These are phyloP conservation scores for Hypoxylon sp. DNA, from an alignment of 2,329 filamentous ascomycete genomes.

Conservation along the genomic window DNA sequence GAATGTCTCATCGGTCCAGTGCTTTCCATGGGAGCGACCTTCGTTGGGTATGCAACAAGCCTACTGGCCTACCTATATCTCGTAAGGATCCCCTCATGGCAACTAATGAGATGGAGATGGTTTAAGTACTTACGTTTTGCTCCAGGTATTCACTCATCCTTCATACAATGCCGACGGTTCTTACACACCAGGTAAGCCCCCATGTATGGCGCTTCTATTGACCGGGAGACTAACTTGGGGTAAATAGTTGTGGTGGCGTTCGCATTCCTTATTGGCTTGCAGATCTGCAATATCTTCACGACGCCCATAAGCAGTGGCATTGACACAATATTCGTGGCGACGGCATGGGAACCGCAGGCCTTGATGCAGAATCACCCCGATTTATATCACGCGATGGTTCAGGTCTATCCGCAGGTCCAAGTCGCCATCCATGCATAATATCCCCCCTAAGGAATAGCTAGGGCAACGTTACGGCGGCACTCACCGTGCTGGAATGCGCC, in stretches of 20 bases:
- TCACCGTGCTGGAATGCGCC: background rate
- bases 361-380: slow-evolving; percentile 86
- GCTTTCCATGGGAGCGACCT: slow-evolving; percentile 69
- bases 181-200: slow-evolving; percentile 50
- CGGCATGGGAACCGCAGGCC: slow-evolving; percentile 78
- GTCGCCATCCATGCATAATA: slow-evolving; percentile 77
- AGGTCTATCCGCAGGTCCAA: slow-evolving; percentile 87
- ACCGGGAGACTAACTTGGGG: slow-evolving; percentile 8
- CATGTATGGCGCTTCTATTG: background rate
- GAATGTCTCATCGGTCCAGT: slow-evolving; percentile 86
- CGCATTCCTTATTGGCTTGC: slow-evolving; percentile 88
- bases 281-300: slow-evolving; percentile 91
- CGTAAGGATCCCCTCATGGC: slow-evolving; percentile 78
- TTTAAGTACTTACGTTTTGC: slow-evolving; percentile 12
- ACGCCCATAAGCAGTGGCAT: slow-evolving; percentile 90
- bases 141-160: slow-evolving; percentile 49
- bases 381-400: slow-evolving; percentile 82
- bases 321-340: slow-evolving; percentile 90
- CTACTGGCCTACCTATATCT: slow-evolving; percentile 91
- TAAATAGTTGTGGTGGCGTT: slow-evolving; percentile 52
- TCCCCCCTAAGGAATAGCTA: background rate
- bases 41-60: slow-evolving; percentile 86
- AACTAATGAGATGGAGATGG: background rate
- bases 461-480: background rate
- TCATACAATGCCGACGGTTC: slow-evolving; percentile 48